Conservation (phyloP, 78 protist species). For the Dictyostelium discoideum region dicty_2.7 NC_007088.5:7919501-7920000, state of each 20-base stretch:
- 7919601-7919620: neutral
- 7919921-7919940: neutral
- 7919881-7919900: too few relatives aligned
- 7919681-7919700: neutral
- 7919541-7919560: neutral
- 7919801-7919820: too few relatives aligned
- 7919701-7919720: neutral
- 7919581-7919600: neutral
- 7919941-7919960: neutral
- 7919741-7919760: constrained; percentile 12
- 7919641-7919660: too few relatives aligned
- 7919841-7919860: too few relatives aligned
- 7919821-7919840: too few relatives aligned
- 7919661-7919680: neutral
- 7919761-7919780: neutral
- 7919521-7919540: neutral
- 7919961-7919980: neutral
- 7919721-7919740: neutral
- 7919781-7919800: too few relatives aligned
- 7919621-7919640: too few relatives aligned
- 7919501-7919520: neutral
- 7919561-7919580: neutral
- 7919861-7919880: too few relatives aligned
- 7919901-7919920: neutral
- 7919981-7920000: neutral